These are phyloP conservation scores for Spergularia bocconei DNA, from an alignment of 148 eudicot species.

Conservation along the genomic window DNA sequence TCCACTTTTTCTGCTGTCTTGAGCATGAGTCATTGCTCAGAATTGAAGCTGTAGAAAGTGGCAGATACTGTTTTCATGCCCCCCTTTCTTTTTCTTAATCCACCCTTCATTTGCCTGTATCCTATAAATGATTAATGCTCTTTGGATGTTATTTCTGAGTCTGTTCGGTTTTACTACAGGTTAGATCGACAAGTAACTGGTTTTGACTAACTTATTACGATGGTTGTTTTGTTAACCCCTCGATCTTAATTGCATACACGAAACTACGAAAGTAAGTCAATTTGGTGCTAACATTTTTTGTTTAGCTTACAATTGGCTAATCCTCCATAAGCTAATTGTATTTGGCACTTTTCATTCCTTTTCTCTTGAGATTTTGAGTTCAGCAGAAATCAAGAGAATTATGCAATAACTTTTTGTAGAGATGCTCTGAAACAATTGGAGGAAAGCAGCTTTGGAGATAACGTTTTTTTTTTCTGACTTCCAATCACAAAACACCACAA, in stretches of 20 bases:
- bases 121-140: too few relatives aligned
- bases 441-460: constrained; percentile 46
- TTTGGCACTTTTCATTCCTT: background rate
- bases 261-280: too few relatives aligned
- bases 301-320: too few relatives aligned
- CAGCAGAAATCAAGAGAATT: constrained; percentile 6
- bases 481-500: constrained; percentile 54
- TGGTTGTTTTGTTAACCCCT: too few relatives aligned
- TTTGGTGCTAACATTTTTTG: too few relatives aligned
- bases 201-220: too few relatives aligned
- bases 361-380: background rate
- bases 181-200: too few relatives aligned
- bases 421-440: constrained; percentile 50
- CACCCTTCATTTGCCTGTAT: too few relatives aligned
- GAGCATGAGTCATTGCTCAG: constrained; percentile 11
- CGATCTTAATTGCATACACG: too few relatives aligned
- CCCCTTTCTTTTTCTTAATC: background rate
- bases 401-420: constrained; percentile 29
- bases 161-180: too few relatives aligned
- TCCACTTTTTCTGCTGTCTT: constrained; percentile 10
- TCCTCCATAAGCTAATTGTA: background rate
- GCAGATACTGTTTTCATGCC: constrained; percentile 14
- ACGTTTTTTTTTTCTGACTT: constrained; percentile 39
- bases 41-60: constrained; percentile 17
- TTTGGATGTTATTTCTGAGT: too few relatives aligned